Evolutionary conservation across 352 stramenopile genomes (phyloP), one percentile per base, ranked within the genome.

Genomic region (Pythium myriotylum): DNA sequence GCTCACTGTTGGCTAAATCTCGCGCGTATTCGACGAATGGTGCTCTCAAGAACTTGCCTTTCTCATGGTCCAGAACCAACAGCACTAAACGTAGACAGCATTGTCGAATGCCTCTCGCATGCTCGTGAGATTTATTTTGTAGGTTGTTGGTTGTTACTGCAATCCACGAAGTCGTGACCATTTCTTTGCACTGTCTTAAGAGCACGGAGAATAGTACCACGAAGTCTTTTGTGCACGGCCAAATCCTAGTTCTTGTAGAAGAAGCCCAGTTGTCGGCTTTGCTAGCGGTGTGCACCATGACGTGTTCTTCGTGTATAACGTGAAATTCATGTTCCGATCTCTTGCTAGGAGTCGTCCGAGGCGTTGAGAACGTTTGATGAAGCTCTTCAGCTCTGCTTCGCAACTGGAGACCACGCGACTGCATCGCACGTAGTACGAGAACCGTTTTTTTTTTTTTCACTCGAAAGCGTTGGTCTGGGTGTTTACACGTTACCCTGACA

Each of bases 221-320:
- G 39, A 67, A 60, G n/a, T 22, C 61, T 16, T 73, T 65, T 0
- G 52, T 71, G 1, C 68, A 76, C 14, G 80, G 80, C 23, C 65
- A 84, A 72, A 65, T 77, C 16, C 68, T 73, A 2, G 72, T 85
- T 50, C 63, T 88, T 16, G 32, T 84, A 35, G 74, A 88, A 59
- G 70, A 70, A 22, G 77, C 67, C 22, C 76, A 88, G 46, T 39
- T 85, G 17, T 46, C 76, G 17, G 40, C 50, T 0, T 62, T 70
- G 54, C 60, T 41, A 17, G 53, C 67, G 40, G 80, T 89, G 60
- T 6, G 42, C 33, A 10, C n/a, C 29, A 35, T 35, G 29, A 35
- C 10, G 5, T 35, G 5, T 5, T 35, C 10, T 35, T 35, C 29
- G n/a, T n/a, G n/a, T n/a, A n/a, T n/a, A n/a, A n/a, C n/a, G n/a